Base-by-base conservation (phyloP, 176 grass and related monocot genomes). In the Zea luxurians region DNA sequence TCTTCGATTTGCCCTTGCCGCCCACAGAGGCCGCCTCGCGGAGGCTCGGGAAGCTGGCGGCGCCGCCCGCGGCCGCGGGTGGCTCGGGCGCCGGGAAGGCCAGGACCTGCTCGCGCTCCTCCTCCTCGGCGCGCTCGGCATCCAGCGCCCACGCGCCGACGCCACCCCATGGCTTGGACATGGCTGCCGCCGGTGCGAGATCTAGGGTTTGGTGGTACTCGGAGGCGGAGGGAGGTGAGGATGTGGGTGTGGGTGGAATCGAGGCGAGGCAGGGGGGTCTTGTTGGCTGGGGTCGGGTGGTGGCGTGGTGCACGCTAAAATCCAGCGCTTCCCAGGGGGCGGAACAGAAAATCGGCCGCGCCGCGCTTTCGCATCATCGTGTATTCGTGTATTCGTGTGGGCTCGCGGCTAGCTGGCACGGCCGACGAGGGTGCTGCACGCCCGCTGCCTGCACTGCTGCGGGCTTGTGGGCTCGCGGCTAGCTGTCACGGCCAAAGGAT, bases 71-170 rank as follows among this genome's bases (percentile, higher is more conserved):
- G 0, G 79, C 21, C 2, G 82, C 70, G 42, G 84, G 80, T 9
- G 75, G 65, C 18, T 90, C 84, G 38, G 84, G 72, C 0, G 83
- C 53, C 46, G 85, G 70, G 11, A 72, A 18, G n/a, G 88, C 40
- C 6, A 67, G 83, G 20, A 68, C 82, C 9, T 48, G 61, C 80
- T 93, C 91, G n/a, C 87, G 86, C 84, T 90, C 87, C 90, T 99
- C 96, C 35, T 85, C 96, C 86, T 99, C 93, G 45, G 87, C 95
- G 48, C 82, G 96, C 90, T 99, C 96, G 58, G 92, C 92, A 64
- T 99, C 96, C 61, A 96, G 90, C 67, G 96, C 96, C 96, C 96
- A 99, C 2, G 96, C 92, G 70, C 96, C 96, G 76, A 85, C 90
- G 78, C 96, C 92, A 20, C 92, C 90, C 96, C 96, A 96, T 67